Percentiles rank a stretch among this genome's conserved stretches.
phyloP scores from a whole-genome alignment of 176 grass and related monocot species.

The Echinochloa phyllopogon region DNA sequence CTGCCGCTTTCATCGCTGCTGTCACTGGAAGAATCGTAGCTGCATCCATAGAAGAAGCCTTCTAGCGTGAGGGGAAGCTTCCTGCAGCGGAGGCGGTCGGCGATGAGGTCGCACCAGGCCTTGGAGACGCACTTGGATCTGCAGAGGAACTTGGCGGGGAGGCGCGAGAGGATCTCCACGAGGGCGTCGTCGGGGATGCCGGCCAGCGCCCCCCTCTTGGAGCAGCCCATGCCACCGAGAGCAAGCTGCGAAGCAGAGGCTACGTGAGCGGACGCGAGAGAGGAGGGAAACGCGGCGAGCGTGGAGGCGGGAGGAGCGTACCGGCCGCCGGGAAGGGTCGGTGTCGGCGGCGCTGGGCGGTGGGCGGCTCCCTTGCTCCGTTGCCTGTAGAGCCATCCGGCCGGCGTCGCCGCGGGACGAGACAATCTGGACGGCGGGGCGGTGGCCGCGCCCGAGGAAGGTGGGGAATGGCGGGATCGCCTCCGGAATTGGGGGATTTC shows the following conservation, averaged over 20 bases:
- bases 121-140: slow-evolving; percentile 8
- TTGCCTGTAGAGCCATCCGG: background rate
- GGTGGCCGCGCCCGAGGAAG: background rate
- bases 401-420: background rate
- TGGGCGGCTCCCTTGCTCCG: background rate
- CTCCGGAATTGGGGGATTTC: background rate
- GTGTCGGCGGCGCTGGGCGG: background rate
- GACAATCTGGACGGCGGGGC: background rate
- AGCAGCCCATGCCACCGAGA: background rate
- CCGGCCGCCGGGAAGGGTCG: background rate
- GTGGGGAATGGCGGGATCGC: too few relatives aligned
- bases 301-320: background rate
- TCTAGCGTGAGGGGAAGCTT: background rate
- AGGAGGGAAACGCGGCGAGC: background rate
- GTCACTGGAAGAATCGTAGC: background rate
- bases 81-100: background rate
- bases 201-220: background rate
- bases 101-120: background rate
- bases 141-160: background rate
- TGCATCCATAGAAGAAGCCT: background rate
- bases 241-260: background rate
- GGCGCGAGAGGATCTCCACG: background rate
- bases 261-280: background rate
- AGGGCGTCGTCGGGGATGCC: background rate
- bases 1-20: background rate